Evolutionary conservation across 208 protist genomes (phyloP).

Genomic region (Leishmania major): DNA sequence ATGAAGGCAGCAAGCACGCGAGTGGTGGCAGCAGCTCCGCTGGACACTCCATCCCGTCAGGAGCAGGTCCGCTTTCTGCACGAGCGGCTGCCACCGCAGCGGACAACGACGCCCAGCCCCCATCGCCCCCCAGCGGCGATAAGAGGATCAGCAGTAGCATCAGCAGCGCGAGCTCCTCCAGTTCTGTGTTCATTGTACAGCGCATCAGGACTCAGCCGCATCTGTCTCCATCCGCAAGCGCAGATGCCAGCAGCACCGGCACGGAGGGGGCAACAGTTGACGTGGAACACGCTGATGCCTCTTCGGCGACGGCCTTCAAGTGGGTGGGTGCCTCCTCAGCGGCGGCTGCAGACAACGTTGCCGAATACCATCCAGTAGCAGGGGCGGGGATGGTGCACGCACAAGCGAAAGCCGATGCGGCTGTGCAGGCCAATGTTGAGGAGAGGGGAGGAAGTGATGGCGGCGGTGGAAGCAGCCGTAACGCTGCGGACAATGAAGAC

Average conservation of each 20-base stretch:
- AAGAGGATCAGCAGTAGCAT: not conserved
- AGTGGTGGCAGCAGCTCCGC: not conserved
- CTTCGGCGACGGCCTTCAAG: not conserved
- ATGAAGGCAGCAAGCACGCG: not conserved
- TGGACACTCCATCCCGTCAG: not conserved
- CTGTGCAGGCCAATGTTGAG: not conserved
- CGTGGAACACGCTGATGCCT: not conserved
- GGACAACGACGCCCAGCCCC: not conserved
- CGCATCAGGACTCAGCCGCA: not conserved
- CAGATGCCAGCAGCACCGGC: not conserved
- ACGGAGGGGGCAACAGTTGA: not conserved
- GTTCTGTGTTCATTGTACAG: constrained; percentile 7
- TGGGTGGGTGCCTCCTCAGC: not conserved
- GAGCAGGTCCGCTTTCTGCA: not conserved
- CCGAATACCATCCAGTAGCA: not conserved
- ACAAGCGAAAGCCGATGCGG: not conserved
- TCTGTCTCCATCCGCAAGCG: not conserved
- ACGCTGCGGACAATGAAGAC: not conserved
- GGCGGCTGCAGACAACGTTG: not conserved
- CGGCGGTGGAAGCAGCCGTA: not conserved
- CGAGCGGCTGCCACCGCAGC: not conserved
- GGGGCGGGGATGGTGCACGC: not conserved
- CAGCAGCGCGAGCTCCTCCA: constrained; percentile 11
- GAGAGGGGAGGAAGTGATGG: not conserved
- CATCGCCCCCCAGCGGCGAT: not conserved